Conservation (phyloP, 805 yeast species). For the Saccharomycopsis sp. region DNA sequence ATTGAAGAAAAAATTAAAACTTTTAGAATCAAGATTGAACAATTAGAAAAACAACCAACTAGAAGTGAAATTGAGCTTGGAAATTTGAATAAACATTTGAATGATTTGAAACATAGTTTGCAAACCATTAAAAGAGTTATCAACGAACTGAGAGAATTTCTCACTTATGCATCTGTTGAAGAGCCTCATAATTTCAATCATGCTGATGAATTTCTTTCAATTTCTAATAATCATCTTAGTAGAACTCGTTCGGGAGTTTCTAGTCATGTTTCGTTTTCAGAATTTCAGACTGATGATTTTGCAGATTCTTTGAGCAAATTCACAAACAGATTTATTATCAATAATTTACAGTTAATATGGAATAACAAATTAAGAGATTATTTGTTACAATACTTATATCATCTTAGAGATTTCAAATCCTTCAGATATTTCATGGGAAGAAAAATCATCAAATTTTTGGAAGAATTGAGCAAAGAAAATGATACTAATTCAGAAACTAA, state of each 20-base stretch:
- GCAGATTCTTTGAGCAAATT: constrained; percentile 23
- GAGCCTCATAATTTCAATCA: constrained; percentile 7
- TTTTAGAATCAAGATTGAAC: constrained; percentile 23
- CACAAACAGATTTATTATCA: constrained; percentile 49
- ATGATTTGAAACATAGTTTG: constrained; percentile 25
- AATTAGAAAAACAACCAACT: constrained; percentile 12
- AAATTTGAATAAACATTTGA: constrained; percentile 20
- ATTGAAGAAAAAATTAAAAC: constrained; percentile 29
- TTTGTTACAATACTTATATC: constrained; percentile 36
- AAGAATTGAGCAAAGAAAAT: constrained; percentile 26
- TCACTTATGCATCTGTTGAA: constrained; percentile 14
- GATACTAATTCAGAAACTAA: not conserved
- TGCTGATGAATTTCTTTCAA: no score
- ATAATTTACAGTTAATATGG: constrained; percentile 46
- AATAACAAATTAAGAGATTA: constrained; percentile 39
- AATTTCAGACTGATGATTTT: not conserved
- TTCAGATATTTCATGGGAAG: constrained; percentile 36
- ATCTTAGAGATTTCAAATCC: constrained; percentile 33
- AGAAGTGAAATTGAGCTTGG: constrained; percentile 3
- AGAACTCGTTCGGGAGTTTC: constrained; percentile 1
- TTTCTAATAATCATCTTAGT: not conserved
- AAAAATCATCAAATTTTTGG: constrained; percentile 39
- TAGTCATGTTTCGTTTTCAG: constrained; percentile 16
- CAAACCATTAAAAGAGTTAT: constrained; percentile 25
- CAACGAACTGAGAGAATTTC: constrained; percentile 22